Evolutionary conservation across 2,329 filamentous ascomycete species (phyloP).

Genomic region (Lachnellula arida): DNA sequence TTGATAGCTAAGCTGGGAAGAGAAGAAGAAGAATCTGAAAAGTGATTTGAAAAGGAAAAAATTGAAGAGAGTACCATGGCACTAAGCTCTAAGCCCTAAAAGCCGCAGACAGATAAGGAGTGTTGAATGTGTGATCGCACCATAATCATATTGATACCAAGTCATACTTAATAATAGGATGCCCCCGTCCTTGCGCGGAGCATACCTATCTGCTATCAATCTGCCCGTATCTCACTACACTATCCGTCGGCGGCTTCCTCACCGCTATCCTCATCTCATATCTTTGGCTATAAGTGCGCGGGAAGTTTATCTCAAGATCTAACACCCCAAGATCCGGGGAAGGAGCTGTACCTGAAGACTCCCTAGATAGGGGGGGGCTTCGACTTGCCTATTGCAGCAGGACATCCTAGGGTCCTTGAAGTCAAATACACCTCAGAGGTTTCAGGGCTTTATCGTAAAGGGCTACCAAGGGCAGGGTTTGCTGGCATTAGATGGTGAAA

Average conservation of each 20-base stretch:
- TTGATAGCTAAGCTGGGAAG: neutral
- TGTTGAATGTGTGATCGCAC: slow-evolving; percentile 1
- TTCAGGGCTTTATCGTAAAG: neutral
- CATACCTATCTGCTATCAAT: neutral
- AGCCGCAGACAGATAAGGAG: slow-evolving; percentile 23
- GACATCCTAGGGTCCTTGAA: neutral
- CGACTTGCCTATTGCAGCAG: slow-evolving; percentile 14
- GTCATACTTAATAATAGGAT: neutral
- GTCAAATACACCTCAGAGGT: too few relatives aligned
- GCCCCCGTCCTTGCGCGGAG: neutral
- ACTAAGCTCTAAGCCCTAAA: neutral
- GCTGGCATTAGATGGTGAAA: neutral
- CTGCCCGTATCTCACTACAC: neutral
- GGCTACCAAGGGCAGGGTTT: neutral
- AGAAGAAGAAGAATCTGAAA: neutral
- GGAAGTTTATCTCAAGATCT: neutral
- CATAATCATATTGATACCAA: neutral
- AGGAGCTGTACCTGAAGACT: neutral
- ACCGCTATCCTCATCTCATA: neutral
- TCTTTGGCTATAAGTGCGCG: neutral
- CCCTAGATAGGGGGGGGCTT: slow-evolving; percentile 9
- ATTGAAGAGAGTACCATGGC: slow-evolving; percentile 8
- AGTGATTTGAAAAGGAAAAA: neutral
- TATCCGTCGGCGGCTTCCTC: neutral
- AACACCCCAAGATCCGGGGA: neutral